Conservation (phyloP, 139 green algal species). For the Limnomonas spitsbergensis region DNA sequence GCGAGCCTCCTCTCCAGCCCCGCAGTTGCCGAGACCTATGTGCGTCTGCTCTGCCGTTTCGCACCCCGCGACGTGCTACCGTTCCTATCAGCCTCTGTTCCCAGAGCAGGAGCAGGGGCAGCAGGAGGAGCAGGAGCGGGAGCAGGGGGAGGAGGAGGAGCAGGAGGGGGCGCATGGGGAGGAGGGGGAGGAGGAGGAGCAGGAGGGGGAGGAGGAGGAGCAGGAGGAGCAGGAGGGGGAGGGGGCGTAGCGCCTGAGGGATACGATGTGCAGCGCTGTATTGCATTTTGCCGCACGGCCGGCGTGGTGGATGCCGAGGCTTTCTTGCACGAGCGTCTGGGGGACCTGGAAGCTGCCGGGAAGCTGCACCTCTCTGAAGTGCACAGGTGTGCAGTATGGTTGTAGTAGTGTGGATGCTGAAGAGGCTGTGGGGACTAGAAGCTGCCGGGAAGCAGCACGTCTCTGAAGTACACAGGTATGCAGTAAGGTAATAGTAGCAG, state of each 20-base stretch:
- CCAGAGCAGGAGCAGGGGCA: not conserved
- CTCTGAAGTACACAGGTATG: not conserved
- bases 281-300: not conserved
- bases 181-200: not conserved
- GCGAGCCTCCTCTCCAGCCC: not conserved
- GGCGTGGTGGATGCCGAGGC: not conserved
- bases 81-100: conserved; percentile 4
- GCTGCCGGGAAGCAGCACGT: not conserved
- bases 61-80: not conserved
- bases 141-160: too few relatives aligned
- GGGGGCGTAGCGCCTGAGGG: not conserved
- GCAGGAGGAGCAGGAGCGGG: not conserved
- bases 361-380: conserved; percentile 3
- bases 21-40: not conserved
- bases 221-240: not conserved
- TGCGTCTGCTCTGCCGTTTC: conserved; percentile 8
- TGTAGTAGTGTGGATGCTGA: not conserved
- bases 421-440: not conserved
- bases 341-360: conserved; percentile 3
- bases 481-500: not conserved
- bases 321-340: conserved; percentile 17
- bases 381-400: not conserved
- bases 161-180: not conserved
- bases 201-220: not conserved
- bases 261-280: conserved; percentile 15